Evolutionary conservation across 2,329 filamentous ascomycete species (phyloP), one percentile per base, ranked within the genome.

Genomic region (Colletotrichum horii): DNA sequence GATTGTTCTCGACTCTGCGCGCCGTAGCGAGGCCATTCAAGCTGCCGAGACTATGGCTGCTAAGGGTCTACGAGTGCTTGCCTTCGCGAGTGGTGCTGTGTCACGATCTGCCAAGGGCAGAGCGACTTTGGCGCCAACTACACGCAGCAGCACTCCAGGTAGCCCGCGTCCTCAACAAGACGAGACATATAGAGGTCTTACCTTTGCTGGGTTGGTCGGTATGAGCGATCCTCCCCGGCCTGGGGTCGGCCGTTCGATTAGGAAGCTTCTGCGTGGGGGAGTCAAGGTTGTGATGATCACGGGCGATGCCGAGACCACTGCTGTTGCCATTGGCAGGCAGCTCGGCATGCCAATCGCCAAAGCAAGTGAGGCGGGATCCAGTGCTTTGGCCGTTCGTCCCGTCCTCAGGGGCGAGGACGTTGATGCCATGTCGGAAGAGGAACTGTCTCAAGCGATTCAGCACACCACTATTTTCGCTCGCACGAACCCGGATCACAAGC

Each of bases 271-370:
- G 93, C 93, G 95, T 65, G 97, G 97, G 70, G 96, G 96, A 52
- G 97, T 99, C 77, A 97, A 96, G 83, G 95, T 99, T 64, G 97
- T 99, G 80, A 99, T 99, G 97, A 98, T 99, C 79, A 99, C 97
- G 12, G 97, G 97, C 74, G 97, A 99, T 83, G 95, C 97, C 19
- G 96, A 98, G 83, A 95, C 95, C 2, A 99, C 97, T 4, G 97
- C 97, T 4, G 89, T 98, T 61, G 97, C 97, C 1, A 98, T 99
- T 82, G 97, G 95, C 34, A 95, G 91, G 84, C 96, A 98, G 81
- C 89, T 99, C n/a, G 97, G 97, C 55, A 99, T 99, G 95, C 92
- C 93, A 3, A 91, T 98, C 72, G 90, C 89, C 14, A 84, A 85
- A 70, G 87, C 87, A 78, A 90, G 85, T 76, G 90, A 85, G 76